Conservation (phyloP, 139 green algal genomes). For the Deuterostichococcus epilithicus region DNA sequence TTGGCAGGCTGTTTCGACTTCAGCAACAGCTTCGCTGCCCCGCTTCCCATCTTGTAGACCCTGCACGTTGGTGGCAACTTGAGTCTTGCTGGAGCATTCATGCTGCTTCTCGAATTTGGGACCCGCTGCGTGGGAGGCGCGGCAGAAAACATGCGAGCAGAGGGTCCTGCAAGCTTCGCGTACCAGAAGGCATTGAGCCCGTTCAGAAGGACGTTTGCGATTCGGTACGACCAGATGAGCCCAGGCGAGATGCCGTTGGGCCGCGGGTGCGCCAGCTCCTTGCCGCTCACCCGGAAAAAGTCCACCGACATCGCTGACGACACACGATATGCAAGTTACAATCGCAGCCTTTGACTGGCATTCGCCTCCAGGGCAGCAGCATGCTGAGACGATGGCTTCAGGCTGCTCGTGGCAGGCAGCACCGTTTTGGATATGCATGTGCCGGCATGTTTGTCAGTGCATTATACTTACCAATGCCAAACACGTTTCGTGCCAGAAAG, state of each 20-base stretch:
- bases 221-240: slow-evolving; percentile 21
- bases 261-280: slow-evolving; percentile 14
- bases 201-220: slow-evolving; percentile 25
- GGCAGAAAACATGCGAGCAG: too few species aligned
- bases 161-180: too few species aligned
- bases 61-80: background rate
- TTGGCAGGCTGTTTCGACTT: background rate
- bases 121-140: too few species aligned
- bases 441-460: too few species aligned
- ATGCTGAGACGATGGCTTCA: too few species aligned
- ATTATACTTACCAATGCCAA: slow-evolving; percentile 13
- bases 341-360: too few species aligned
- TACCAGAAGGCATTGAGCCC: slow-evolving; percentile 42
- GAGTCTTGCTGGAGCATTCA: too few species aligned
- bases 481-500: slow-evolving; percentile 37
- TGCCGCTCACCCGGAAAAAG: slow-evolving; percentile 1
- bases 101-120: too few species aligned
- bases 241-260: slow-evolving; percentile 4
- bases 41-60: background rate
- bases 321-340: background rate
- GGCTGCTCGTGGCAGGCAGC: too few species aligned
- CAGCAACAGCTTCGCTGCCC: background rate
- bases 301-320: background rate
- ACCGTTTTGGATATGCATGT: too few species aligned
- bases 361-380: too few species aligned